These are phyloP conservation scores for Pterocarpus santalinus DNA, from an alignment of 306 rosid genomes.

Conservation along the genomic window DNA sequence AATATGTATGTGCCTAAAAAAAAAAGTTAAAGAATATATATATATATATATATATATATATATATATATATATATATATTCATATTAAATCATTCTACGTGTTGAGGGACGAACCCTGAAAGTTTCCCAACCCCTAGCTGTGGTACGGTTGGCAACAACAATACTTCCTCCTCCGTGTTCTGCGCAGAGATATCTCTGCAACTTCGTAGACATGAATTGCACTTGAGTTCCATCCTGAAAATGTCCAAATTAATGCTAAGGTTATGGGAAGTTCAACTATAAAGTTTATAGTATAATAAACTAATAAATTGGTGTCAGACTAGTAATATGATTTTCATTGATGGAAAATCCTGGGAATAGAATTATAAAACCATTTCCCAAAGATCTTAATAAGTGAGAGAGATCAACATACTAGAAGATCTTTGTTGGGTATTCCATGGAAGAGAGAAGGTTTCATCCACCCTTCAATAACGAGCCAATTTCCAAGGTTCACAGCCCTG, in stretches of 20 bases:
- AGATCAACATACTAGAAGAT: slow-evolving; percentile 59
- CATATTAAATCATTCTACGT: neutral
- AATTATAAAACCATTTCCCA: neutral
- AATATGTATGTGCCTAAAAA: neutral
- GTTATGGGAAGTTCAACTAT: neutral
- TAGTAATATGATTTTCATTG: neutral
- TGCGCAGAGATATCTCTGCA: slow-evolving; percentile 59
- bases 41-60: neutral
- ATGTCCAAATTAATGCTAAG: neutral
- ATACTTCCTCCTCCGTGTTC: slow-evolving; percentile 67
- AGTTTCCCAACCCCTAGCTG: slow-evolving; percentile 68
- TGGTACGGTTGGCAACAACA: slow-evolving; percentile 62
- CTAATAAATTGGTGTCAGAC: neutral
- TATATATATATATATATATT: neutral
- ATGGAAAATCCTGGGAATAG: neutral
- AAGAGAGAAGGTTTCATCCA: slow-evolving; percentile 80
- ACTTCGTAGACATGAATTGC: slow-evolving; percentile 61
- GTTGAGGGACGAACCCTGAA: slow-evolving; percentile 56
- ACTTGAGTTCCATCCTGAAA: slow-evolving; percentile 80
- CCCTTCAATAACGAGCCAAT: slow-evolving; percentile 74
- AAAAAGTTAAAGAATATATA: neutral
- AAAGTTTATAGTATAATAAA: neutral
- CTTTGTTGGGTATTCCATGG: slow-evolving; percentile 65
- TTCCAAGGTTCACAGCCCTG: slow-evolving; percentile 75
- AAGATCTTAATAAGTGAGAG: neutral